phyloP scores from a whole-genome alignment of 805 yeast genomes.

The Priceomyces carsonii region DNA sequence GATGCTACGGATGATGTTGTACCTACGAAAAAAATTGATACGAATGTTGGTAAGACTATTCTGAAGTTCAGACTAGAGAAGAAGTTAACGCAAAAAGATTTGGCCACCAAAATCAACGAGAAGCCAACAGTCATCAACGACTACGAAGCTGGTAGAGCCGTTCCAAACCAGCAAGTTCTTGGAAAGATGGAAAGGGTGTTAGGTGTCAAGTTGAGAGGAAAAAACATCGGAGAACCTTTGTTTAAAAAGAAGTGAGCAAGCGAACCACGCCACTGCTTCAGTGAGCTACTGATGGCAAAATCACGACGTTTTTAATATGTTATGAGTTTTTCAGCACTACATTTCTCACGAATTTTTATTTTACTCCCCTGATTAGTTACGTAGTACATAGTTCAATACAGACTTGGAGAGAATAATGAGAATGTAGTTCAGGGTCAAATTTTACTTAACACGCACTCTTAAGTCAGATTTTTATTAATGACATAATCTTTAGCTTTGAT shows the following conservation, averaged over 20 bases:
- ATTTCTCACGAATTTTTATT: too few relatives aligned
- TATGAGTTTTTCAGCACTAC: too few relatives aligned
- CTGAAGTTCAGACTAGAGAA: conserved; percentile 84
- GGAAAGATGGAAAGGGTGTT: conserved; percentile 91
- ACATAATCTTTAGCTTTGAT: too few relatives aligned
- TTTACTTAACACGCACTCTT: too few relatives aligned
- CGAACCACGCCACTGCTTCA: too few relatives aligned
- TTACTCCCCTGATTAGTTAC: too few relatives aligned
- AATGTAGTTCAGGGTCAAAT: too few relatives aligned
- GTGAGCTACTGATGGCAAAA: too few relatives aligned
- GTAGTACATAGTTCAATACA: too few relatives aligned
- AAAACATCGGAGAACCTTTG: conserved; percentile 89
- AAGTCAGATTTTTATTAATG: too few relatives aligned
- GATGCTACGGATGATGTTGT: conserved; percentile 94
- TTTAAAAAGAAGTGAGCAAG: conserved; percentile 60
- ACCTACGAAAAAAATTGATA: conserved; percentile 85
- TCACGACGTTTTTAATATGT: too few relatives aligned
- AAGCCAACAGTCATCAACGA: conserved; percentile 94
- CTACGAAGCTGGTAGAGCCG: conserved; percentile 95
- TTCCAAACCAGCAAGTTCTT: conserved; percentile 93
- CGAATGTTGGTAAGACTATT: conserved; percentile 84
- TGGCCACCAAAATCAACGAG: conserved; percentile 93
- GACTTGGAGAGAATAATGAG: too few relatives aligned
- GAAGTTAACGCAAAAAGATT: conserved; percentile 89
- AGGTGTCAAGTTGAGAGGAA: conserved; percentile 95